A percentile compares a stretch with the other conserved stretches of the same genome.
These are phyloP conservation scores for Lentinus brumalis DNA, from an alignment of 768 basidiomycete genomes.

Conservation along the genomic window DNA sequence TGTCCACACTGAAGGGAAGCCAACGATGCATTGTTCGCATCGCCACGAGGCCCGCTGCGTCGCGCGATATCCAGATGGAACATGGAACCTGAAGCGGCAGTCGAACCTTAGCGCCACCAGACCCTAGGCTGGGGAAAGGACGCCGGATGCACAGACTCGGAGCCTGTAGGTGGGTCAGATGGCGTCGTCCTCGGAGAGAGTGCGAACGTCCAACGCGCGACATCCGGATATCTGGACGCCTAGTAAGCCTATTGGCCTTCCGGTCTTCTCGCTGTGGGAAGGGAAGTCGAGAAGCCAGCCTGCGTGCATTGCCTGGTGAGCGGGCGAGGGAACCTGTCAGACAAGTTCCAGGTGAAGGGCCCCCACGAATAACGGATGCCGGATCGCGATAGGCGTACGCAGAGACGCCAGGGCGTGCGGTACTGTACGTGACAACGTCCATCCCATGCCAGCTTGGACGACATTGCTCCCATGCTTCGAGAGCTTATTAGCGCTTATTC, in stretches of 20 bases:
- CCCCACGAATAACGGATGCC: neutral
- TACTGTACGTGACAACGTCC: neutral
- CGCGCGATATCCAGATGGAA: neutral
- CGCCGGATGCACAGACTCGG: constrained; percentile 10
- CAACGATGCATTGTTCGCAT: constrained; percentile 1
- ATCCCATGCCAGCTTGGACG: neutral
- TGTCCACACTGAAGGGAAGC: neutral
- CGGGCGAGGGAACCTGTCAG: neutral
- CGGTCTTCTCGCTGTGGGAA: neutral
- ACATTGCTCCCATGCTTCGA: constrained; percentile 9
- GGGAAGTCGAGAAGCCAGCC: neutral
- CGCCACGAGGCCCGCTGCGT: constrained; percentile 7
- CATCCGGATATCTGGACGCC: constrained; percentile 7
- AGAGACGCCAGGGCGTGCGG: neutral
- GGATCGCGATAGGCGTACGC: constrained; percentile 11
- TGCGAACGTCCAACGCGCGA: constrained; percentile 15
- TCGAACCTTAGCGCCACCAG: constrained; percentile 2
- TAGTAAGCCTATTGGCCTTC: neutral
- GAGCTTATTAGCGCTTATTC: constrained; percentile 16
- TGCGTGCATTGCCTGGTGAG: neutral
- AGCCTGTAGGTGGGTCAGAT: constrained; percentile 14
- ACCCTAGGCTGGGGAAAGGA: neutral
- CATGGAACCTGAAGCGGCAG: neutral
- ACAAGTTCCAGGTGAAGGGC: neutral
- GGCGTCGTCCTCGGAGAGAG: constrained; percentile 13